Conservation (phyloP, 768 basidiomycete species). For the Leccinum variicolor region DNA sequence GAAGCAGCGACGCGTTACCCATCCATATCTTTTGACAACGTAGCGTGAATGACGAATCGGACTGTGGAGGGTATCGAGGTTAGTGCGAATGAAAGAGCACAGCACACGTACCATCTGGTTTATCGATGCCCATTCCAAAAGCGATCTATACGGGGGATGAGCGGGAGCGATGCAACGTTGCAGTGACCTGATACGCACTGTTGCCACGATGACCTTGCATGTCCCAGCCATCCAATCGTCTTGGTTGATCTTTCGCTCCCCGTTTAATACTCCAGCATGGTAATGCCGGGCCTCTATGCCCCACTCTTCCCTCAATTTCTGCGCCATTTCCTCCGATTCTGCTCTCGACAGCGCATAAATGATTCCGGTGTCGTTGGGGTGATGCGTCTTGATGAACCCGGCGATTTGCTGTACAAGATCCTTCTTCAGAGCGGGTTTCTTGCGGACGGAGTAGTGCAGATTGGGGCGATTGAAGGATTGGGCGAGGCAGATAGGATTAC, state of each 20-base stretch:
- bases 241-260: conserved; percentile 62
- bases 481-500: conserved; percentile 51
- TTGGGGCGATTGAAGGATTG: conserved; percentile 97
- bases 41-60: conserved; percentile 88
- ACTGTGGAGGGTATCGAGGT: conserved; percentile 43
- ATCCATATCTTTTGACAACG: conserved; percentile 79
- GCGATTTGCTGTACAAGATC: conserved; percentile 60
- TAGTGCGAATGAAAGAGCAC: background rate
- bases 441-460: conserved; percentile 66
- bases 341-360: conserved; percentile 76
- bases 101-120: conserved; percentile 57
- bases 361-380: conserved; percentile 66
- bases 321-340: conserved; percentile 80
- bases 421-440: conserved; percentile 42
- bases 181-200: conserved; percentile 48
- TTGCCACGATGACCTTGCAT: conserved; percentile 87
- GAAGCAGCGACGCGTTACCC: conserved; percentile 46
- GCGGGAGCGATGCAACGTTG: background rate
- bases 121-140: conserved; percentile 98
- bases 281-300: conserved; percentile 72
- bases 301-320: conserved; percentile 53
- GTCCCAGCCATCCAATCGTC: conserved; percentile 70
- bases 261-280: conserved; percentile 72
- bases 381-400: conserved; percentile 58
- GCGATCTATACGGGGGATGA: conserved; percentile 57